phyloP scores from a whole-genome alignment of 129 eudicot species.

The Erigeron canadensis region DNA sequence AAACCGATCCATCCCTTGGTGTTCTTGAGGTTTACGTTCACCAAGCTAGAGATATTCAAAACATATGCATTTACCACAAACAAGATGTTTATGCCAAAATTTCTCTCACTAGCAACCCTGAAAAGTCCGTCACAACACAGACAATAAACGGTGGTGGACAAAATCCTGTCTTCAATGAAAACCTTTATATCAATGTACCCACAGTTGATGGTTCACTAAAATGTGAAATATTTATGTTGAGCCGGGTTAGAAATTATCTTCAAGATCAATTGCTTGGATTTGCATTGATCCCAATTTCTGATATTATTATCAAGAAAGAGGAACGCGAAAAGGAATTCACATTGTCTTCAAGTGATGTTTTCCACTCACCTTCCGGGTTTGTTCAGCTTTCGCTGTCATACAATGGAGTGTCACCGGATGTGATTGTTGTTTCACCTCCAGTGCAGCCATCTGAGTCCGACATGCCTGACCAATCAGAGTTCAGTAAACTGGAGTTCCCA shows the following conservation, averaged over 20 bases:
- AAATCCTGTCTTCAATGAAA: conserved; percentile 83
- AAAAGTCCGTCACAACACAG: conserved; percentile 67
- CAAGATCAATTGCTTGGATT: conserved; percentile 94
- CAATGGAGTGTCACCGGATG: conserved; percentile 76
- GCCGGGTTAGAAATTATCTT: conserved; percentile 84
- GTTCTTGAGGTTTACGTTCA: conserved; percentile 77
- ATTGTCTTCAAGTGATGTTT: conserved; percentile 82
- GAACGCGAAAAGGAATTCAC: conserved; percentile 78
- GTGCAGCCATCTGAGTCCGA: neutral
- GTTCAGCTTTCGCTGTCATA: conserved; percentile 79
- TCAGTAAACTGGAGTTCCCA: conserved; percentile 88
- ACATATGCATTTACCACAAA: conserved; percentile 95
- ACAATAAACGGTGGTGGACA: conserved; percentile 91
- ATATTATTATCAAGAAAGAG: conserved; percentile 54
- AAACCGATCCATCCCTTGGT: conserved; percentile 48
- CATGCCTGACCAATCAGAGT: conserved; percentile 34
- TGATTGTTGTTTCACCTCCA: conserved; percentile 47
- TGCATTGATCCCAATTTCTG: conserved; percentile 87
- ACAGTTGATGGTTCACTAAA: conserved; percentile 63
- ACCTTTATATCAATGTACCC: conserved; percentile 47
- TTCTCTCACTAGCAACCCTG: conserved; percentile 78
- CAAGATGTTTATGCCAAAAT: conserved; percentile 97
- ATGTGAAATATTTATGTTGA: conserved; percentile 96
- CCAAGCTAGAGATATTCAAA: conserved; percentile 92
- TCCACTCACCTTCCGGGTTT: conserved; percentile 95